phyloP scores from a whole-genome alignment of 2,329 filamentous ascomycete species.

The Fusarium compactum region DNA sequence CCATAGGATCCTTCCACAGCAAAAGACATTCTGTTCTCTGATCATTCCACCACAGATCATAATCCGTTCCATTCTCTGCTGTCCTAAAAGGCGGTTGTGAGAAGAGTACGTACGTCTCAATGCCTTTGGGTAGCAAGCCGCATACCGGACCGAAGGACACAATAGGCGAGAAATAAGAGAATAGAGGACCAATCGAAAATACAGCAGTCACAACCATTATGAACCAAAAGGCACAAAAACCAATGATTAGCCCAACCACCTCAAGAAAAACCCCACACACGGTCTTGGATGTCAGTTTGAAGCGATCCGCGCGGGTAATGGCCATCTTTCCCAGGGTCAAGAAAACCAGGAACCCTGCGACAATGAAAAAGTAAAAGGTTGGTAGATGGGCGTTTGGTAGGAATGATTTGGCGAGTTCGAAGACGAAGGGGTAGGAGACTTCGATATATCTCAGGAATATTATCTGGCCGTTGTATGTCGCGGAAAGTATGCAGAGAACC shows the following conservation, averaged over 20 bases:
- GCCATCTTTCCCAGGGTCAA: not conserved
- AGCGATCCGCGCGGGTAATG: not conserved
- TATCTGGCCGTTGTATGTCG: conserved; percentile 5
- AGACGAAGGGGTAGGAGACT: not conserved
- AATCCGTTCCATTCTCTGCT: not conserved
- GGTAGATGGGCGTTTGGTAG: not conserved
- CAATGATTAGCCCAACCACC: not conserved
- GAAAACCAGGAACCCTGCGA: not conserved
- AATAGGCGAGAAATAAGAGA: not conserved
- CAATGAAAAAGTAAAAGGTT: not conserved
- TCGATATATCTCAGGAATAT: not conserved
- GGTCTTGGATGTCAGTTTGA: not conserved
- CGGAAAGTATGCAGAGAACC: not conserved
- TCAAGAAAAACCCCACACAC: not conserved
- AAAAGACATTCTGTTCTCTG: not conserved
- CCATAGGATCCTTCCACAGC: conserved; percentile 23
- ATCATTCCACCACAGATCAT: not conserved
- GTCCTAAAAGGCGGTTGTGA: conserved; percentile 5
- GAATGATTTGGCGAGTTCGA: rapidly evolving
- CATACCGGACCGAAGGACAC: not conserved
- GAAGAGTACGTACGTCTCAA: conserved; percentile 1
- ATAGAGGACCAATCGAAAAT: not conserved
- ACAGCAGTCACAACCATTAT: not conserved
- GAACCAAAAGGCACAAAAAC: not conserved
- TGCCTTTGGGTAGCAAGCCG: not conserved